Evolutionary conservation across 352 stramenopile genomes (phyloP).

Genomic region (Phytophthora brassicae): DNA sequence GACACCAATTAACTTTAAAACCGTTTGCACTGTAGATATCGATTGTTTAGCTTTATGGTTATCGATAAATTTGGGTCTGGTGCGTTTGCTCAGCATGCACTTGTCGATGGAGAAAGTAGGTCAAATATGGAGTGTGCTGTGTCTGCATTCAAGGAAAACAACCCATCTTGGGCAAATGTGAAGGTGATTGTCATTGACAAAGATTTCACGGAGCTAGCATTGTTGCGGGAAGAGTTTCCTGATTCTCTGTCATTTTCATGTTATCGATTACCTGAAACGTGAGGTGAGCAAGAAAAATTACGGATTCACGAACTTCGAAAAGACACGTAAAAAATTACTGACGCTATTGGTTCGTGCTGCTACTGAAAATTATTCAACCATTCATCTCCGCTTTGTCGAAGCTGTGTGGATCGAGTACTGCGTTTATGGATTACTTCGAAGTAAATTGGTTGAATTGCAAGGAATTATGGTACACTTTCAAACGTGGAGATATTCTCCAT

Average conservation of each 20-base stretch:
- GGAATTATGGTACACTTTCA: not conserved
- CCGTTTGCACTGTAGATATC: constrained; percentile 10
- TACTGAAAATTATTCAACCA: not conserved
- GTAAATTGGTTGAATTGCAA: constrained; percentile 15
- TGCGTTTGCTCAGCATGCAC: constrained; percentile 3
- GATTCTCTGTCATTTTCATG: constrained; percentile 16
- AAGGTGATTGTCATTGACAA: constrained; percentile 14
- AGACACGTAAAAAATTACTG: constrained; percentile 11
- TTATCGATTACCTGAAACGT: constrained; percentile 15
- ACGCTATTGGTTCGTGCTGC: constrained; percentile 4
- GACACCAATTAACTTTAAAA: constrained; percentile 5
- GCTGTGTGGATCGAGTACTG: not conserved
- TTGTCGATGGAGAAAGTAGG: constrained; percentile 6
- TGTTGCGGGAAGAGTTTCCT: constrained; percentile 1
- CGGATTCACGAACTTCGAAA: constrained; percentile 2
- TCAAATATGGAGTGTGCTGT: constrained; percentile 5
- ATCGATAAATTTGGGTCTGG: constrained; percentile 15
- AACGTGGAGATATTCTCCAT: not conserved
- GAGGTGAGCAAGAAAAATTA: constrained; percentile 10
- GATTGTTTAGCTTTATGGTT: constrained; percentile 17
- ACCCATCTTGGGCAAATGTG: not conserved
- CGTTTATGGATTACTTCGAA: constrained; percentile 7
- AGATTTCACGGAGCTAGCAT: constrained; percentile 1
- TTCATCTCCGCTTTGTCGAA: not conserved
- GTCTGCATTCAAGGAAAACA: constrained; percentile 11